Evolutionary conservation across 2,329 filamentous ascomycete genomes (phyloP).

Genomic region (Scolecobasidium constrictum): DNA sequence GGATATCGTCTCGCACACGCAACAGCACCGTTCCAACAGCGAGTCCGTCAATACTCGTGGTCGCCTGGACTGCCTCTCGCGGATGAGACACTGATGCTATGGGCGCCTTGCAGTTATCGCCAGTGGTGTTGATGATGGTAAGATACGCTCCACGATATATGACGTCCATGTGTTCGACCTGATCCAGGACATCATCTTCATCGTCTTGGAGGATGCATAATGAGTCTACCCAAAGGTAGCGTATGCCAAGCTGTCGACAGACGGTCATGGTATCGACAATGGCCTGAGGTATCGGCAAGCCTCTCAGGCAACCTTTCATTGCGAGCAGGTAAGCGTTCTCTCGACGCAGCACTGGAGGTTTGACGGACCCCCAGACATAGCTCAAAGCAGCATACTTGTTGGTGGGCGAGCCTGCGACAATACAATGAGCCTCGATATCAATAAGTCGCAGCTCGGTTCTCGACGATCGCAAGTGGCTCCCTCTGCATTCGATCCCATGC

Average conservation of each 20-base stretch:
- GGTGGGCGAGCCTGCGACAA: neutral
- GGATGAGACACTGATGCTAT: slow-evolving; percentile 1
- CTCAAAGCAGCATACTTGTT: slow-evolving; percentile 7
- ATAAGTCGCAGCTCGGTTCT: slow-evolving; percentile 3
- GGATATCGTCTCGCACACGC: slow-evolving; percentile 3
- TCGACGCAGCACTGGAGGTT: neutral
- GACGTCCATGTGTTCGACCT: slow-evolving; percentile 9
- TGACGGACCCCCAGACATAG: slow-evolving; percentile 10
- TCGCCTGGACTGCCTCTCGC: neutral
- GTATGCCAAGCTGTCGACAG: neutral
- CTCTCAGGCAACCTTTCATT: neutral
- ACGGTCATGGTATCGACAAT: slow-evolving; percentile 10
- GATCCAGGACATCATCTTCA: neutral
- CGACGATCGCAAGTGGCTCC: neutral
- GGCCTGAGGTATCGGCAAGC: slow-evolving; percentile 1
- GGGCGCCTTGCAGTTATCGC: slow-evolving; percentile 1
- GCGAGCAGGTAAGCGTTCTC: neutral
- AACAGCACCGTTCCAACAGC: slow-evolving; percentile 2
- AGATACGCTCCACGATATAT: slow-evolving; percentile 9
- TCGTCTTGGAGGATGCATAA: slow-evolving; percentile 10
- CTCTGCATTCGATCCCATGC: slow-evolving; percentile 2
- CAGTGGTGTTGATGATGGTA: slow-evolving; percentile 8
- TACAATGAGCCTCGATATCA: slow-evolving; percentile 3
- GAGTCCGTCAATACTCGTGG: neutral
- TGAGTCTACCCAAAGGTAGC: slow-evolving; percentile 11